These are phyloP conservation scores for Aaosphaeria pasadenensis DNA, from an alignment of 2,329 filamentous ascomycete genomes.

Conservation along the genomic window DNA sequence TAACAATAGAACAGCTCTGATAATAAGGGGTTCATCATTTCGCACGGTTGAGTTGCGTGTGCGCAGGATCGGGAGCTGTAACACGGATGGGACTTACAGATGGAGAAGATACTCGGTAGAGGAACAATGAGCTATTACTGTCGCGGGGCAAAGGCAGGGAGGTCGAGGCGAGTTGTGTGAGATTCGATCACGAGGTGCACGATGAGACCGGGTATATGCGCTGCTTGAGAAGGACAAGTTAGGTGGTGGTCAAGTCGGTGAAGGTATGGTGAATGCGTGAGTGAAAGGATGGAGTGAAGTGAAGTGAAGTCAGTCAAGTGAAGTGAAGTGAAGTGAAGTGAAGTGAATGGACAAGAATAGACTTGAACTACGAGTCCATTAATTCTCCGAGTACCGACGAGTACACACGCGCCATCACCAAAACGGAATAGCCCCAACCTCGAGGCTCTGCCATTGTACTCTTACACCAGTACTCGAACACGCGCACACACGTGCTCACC, in stretches of 20 bases:
- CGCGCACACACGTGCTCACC: too few relatives aligned
- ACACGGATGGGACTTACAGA: background rate
- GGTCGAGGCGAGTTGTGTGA: constrained; percentile 2
- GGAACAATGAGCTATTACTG: constrained; percentile 1
- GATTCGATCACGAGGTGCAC: constrained; percentile 5
- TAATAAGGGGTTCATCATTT: constrained; percentile 60
- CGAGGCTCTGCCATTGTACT: too few relatives aligned
- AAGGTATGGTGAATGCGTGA: background rate
- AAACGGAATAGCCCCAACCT: too few relatives aligned
- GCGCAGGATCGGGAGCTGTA: background rate
- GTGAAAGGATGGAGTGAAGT: background rate
- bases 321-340: too few relatives aligned
- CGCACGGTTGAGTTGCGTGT: constrained; percentile 8
- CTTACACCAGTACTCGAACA: too few relatives aligned
- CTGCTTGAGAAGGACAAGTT: background rate
- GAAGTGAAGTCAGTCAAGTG: background rate
- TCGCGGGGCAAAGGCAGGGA: background rate
- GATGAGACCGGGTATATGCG: constrained; percentile 12
- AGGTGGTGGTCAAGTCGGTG: background rate
- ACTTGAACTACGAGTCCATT: too few relatives aligned
- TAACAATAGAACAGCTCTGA: constrained; percentile 77
- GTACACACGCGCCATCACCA: too few relatives aligned
- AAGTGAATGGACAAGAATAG: too few relatives aligned
- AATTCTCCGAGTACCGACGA: too few relatives aligned
- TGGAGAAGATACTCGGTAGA: constrained; percentile 12